Evolutionary conservation across 352 stramenopile genomes (phyloP).

Genomic region (Globisporangium ultimum): DNA sequence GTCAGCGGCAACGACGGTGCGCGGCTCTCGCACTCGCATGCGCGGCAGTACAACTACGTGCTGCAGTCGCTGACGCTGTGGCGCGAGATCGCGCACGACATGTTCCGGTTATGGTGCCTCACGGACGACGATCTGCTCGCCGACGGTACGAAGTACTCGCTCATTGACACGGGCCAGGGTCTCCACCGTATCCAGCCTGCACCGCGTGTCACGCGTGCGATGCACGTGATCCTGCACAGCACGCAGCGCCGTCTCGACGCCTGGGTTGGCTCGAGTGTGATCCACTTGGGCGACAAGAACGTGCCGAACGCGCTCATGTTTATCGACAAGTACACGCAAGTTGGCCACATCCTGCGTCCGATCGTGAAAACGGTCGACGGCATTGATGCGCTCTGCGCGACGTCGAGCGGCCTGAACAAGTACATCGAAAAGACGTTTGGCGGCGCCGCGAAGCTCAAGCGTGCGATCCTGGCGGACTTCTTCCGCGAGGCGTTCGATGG

Average conservation of each 20-base stretch:
- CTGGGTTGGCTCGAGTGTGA: conserved; percentile 94
- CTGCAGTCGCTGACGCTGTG: conserved; percentile 95
- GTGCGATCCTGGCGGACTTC: conserved; percentile 94
- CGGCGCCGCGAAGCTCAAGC: conserved; percentile 75
- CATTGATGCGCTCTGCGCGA: conserved; percentile 53
- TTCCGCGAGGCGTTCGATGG: conserved; percentile 96
- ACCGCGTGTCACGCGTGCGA: conserved; percentile 91
- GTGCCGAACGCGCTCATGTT: conserved; percentile 98
- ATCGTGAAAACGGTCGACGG: conserved; percentile 85
- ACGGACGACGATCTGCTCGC: conserved; percentile 93
- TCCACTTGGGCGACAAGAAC: conserved; percentile 98
- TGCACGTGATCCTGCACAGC: conserved; percentile 92
- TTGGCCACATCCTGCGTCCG: conserved; percentile 83
- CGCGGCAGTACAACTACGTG: conserved; percentile 95
- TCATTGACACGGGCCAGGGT: conserved; percentile 95
- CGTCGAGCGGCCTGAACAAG: conserved; percentile 39
- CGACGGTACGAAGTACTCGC: conserved; percentile 74
- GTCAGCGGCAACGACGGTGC: conserved; percentile 91
- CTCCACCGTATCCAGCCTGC: conserved; percentile 93
- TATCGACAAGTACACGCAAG: conserved; percentile 98
- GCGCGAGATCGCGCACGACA: conserved; percentile 95
- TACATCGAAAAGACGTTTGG: conserved; percentile 86
- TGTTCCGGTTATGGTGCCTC: conserved; percentile 96
- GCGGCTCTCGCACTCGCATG: conserved; percentile 93
- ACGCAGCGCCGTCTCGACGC: conserved; percentile 70